Evolutionary conservation across 1,284 basidiomycete genomes (phyloP).

Genomic region (Gomphus sp.): DNA sequence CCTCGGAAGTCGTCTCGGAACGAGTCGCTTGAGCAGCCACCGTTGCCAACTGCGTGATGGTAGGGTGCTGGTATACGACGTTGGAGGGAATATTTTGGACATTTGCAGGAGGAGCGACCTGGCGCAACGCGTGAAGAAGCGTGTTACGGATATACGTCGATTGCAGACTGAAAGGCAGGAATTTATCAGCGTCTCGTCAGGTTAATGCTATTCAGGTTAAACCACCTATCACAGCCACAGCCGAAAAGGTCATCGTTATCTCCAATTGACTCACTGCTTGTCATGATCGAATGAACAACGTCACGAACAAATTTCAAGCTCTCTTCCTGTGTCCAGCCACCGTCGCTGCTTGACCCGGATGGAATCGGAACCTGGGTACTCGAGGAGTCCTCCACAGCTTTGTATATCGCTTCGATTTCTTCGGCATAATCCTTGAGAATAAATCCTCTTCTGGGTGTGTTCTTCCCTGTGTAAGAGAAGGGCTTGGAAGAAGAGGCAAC

Average conservation of each 20-base stretch:
- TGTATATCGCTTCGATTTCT: conserved; percentile 25
- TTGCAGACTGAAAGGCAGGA: conserved; percentile 17
- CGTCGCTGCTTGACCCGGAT: neutral
- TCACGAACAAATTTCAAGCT: conserved; percentile 11
- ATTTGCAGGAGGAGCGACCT: conserved; percentile 14
- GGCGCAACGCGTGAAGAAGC: conserved; percentile 17
- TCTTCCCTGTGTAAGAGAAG: conserved; percentile 23
- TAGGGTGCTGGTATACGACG: no score
- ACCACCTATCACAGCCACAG: conserved; percentile 16
- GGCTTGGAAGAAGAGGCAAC: conserved; percentile 22
- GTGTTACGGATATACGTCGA: conserved; percentile 24
- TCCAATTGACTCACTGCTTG: neutral
- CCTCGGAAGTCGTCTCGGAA: no score
- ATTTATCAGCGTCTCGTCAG: no score
- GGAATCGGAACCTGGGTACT: conserved; percentile 11
- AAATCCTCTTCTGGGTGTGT: conserved; percentile 20
- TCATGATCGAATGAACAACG: conserved; percentile 12
- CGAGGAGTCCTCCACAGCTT: conserved; percentile 13
- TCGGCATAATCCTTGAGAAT: conserved; percentile 20
- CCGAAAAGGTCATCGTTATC: conserved; percentile 16
- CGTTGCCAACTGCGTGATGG: no score
- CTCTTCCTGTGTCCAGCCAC: conserved; percentile 17
- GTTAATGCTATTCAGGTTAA: no score
- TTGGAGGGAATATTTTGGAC: conserved; percentile 18
- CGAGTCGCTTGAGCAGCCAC: no score